These are phyloP conservation scores for Ceratobasidium sp. DNA, from an alignment of 1,284 basidiomycete genomes.

Conservation along the genomic window DNA sequence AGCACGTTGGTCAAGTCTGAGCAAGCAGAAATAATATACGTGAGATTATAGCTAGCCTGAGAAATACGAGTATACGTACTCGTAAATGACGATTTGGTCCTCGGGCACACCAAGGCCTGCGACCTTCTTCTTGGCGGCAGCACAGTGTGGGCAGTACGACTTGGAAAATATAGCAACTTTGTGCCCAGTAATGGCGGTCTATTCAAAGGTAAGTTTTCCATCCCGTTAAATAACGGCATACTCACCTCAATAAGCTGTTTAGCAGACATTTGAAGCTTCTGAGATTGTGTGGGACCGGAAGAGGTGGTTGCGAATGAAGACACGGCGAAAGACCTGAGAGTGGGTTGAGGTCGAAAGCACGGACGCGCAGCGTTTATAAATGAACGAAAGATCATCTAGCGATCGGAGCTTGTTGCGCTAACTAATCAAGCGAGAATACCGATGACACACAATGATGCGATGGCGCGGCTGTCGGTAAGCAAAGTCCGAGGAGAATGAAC, in stretches of 20 bases:
- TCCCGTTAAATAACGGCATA: neutral
- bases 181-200: slow-evolving; percentile 63
- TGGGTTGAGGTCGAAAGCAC: neutral
- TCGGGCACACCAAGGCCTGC: slow-evolving; percentile 52
- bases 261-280: slow-evolving; percentile 44
- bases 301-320: slow-evolving; percentile 24
- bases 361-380: slow-evolving; percentile 20
- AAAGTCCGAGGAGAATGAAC: no score
- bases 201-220: slow-evolving; percentile 9
- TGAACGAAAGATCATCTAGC: slow-evolving; percentile 18
- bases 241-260: slow-evolving; percentile 56
- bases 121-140: slow-evolving; percentile 59
- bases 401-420: slow-evolving; percentile 26
- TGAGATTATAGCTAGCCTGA: slow-evolving; percentile 46
- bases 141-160: slow-evolving; percentile 67
- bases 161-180: slow-evolving; percentile 76
- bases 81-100: slow-evolving; percentile 57
- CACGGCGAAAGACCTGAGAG: slow-evolving; percentile 2
- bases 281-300: slow-evolving; percentile 27
- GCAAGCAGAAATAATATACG: neutral
- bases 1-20: slow-evolving; percentile 56
- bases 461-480: no score
- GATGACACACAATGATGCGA: no score
- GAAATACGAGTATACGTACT: slow-evolving; percentile 57
- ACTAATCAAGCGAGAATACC: no score